Evolutionary conservation across 768 basidiomycete genomes (phyloP).

Genomic region (Tricholomella constricta): DNA sequence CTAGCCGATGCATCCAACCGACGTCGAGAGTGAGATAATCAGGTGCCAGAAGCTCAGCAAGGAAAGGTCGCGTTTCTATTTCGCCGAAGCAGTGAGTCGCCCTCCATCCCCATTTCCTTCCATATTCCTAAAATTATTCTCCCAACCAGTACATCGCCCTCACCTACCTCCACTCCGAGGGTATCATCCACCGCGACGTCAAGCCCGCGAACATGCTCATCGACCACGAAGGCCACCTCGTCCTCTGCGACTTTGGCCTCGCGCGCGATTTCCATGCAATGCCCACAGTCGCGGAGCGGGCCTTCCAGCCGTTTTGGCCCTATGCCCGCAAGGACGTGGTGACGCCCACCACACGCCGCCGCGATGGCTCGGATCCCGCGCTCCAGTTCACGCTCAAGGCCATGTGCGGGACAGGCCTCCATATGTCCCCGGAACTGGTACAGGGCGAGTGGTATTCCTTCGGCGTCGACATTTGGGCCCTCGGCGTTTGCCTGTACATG

Average conservation of each 20-base stretch:
- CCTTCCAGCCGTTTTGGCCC: constrained; percentile 36
- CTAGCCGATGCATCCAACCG: constrained; percentile 31
- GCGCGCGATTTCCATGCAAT: constrained; percentile 27
- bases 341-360: not conserved
- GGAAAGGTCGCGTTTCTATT: constrained; percentile 32
- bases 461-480: constrained; percentile 15
- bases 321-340: constrained; percentile 24
- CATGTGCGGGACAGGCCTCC: constrained; percentile 8
- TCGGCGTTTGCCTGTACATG: constrained; percentile 9
- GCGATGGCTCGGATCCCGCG: not conserved
- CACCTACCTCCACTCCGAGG: constrained; percentile 30
- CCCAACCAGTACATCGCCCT: constrained; percentile 35
- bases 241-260: constrained; percentile 35
- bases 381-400: constrained; percentile 3
- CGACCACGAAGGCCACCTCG: constrained; percentile 30
- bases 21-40: constrained; percentile 33
- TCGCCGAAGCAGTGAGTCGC: constrained; percentile 34
- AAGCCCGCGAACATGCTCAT: constrained; percentile 38
- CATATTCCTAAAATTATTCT: not conserved
- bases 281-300: constrained; percentile 30
- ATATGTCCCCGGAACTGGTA: constrained; percentile 16
- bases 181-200: constrained; percentile 37
- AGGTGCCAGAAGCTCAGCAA: constrained; percentile 26
- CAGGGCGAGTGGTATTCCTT: constrained; percentile 12
- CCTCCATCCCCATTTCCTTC: not conserved